A percentile compares a stretch with the other conserved stretches of the same genome.
These are phyloP conservation scores for Medakamo hakoo DNA, from an alignment of 139 green algal species.

Conservation along the genomic window DNA sequence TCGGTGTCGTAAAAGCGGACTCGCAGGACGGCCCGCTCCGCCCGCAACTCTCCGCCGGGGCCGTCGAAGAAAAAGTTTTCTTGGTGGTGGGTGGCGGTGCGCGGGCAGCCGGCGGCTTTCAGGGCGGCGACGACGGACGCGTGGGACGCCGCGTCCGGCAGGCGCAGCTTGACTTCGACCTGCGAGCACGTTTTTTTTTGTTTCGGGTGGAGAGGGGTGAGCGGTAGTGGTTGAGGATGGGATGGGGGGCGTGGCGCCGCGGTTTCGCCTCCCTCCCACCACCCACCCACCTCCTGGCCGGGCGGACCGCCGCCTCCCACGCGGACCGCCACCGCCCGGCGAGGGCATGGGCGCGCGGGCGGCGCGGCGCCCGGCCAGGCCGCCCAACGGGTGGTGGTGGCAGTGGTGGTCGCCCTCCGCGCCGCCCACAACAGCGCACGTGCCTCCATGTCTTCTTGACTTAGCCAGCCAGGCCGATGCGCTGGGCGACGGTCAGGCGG, in stretches of 20 bases:
- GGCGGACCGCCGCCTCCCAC: too few species aligned
- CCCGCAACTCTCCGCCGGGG: conserved; percentile 51
- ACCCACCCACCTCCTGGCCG: too few species aligned
- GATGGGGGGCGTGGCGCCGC: too few species aligned
- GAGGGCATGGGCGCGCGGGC: too few species aligned
- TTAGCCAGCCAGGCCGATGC: not conserved
- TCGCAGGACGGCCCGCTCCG: conserved; percentile 44
- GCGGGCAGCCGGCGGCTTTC: conserved; percentile 2
- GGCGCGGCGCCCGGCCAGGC: too few species aligned
- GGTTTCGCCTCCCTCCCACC: too few species aligned
- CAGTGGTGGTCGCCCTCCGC: too few species aligned
- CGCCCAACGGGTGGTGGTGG: too few species aligned
- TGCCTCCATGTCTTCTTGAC: not conserved
- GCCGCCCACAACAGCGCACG: not conserved
- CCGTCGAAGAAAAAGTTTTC: conserved; percentile 96
- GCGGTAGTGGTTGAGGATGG: too few species aligned
- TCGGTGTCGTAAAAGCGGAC: conserved; percentile 69
- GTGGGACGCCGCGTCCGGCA: conserved; percentile 44
- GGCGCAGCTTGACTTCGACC: conserved; percentile 85
- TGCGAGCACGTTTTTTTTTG: too few species aligned
- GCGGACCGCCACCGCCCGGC: too few species aligned
- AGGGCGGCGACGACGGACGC: conserved; percentile 42
- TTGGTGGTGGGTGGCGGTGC: conserved; percentile 39
- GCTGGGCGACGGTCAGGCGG: not conserved
- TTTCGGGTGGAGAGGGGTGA: too few species aligned